Base-by-base conservation (phyloP, 305 asterid genomes). In the Stenogyne calaminthoides region DNA sequence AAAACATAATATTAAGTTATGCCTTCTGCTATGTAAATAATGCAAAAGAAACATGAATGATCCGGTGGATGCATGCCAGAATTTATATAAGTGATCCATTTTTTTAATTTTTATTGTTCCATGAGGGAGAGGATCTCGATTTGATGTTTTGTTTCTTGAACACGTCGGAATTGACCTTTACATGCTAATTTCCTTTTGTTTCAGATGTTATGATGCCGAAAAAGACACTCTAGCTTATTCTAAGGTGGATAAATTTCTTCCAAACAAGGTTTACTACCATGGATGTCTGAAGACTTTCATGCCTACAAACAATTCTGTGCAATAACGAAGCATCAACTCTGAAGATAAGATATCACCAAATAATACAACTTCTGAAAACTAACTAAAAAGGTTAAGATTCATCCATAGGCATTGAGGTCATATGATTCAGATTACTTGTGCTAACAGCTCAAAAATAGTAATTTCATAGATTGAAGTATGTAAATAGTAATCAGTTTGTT, bases 251-350 rank as follows among this genome's bases (percentile, higher is more conserved):
- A 74, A 87, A 70, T 94, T 92, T 80, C 89, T 83, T 78, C 98
- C 98, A 4, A 84, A 85, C 78, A 88, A 88, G 73, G 77, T 92
- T 70, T 94, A 92, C 83, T 92, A 90, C 83, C 93, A 91, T 63
- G 99, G 99, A 64, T 94, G 99, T 86, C 88, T 94, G 81, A 92
- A 92, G 81, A 67, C 92, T 27, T 94, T 94, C 91, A 81, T 94
- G 90, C 65, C 65, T 59, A 59, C 25, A 58, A 29, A 25, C 64
- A 25, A 27, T 12, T 57, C 42, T 40, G 25, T 60, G 39, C 62
- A 32, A 9, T 37, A 52, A 34, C 36, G 20, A 12, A 40, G 39
- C 37, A 60, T 29, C 65, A 44, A 44, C 52, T 11, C 7, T 11
- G 16, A 44, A 44, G 16, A 12, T 40, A 40, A 40, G 47, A 40